Conservation (phyloP, 169 alveolate genomes). For the Toxoplasma gondii region DNA sequence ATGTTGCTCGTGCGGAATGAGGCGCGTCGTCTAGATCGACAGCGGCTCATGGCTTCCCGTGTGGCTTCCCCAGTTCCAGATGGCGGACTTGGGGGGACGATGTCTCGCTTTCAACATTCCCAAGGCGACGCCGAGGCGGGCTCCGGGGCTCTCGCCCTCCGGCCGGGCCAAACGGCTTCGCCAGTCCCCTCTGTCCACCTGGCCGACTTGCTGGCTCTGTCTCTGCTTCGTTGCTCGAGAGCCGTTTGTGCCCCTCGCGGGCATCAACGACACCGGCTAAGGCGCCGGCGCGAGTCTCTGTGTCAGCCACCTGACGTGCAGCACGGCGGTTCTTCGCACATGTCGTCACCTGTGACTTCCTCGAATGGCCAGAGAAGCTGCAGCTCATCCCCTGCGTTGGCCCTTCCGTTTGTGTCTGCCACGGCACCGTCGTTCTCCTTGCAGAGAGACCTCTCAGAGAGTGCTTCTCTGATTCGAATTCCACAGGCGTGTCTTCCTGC, state of each 20-base stretch:
- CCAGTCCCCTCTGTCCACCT: neutral
- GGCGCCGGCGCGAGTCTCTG: neutral
- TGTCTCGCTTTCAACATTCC: neutral
- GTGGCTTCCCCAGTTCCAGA: too few relatives aligned
- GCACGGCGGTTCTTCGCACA: neutral
- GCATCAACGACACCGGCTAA: neutral
- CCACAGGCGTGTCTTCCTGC: neutral
- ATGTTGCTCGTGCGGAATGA: neutral
- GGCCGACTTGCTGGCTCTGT: slow-evolving; percentile 23
- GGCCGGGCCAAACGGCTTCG: neutral
- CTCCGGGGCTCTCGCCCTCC: neutral
- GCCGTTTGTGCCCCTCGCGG: neutral
- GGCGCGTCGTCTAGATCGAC: neutral
- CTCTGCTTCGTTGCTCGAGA: slow-evolving; percentile 5
- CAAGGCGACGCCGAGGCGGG: neutral
- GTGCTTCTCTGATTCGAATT: neutral
- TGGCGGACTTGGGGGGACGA: neutral
- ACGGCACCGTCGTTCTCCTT: neutral
- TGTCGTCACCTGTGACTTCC: neutral
- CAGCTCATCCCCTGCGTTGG: neutral
- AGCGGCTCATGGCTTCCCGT: neutral
- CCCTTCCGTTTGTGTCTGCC: neutral
- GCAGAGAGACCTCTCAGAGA: neutral
- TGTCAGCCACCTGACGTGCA: neutral
- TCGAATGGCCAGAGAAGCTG: neutral